Evolutionary conservation across 106 monocot species (phyloP).

Genomic region (Apostasia shenzhenica): DNA sequence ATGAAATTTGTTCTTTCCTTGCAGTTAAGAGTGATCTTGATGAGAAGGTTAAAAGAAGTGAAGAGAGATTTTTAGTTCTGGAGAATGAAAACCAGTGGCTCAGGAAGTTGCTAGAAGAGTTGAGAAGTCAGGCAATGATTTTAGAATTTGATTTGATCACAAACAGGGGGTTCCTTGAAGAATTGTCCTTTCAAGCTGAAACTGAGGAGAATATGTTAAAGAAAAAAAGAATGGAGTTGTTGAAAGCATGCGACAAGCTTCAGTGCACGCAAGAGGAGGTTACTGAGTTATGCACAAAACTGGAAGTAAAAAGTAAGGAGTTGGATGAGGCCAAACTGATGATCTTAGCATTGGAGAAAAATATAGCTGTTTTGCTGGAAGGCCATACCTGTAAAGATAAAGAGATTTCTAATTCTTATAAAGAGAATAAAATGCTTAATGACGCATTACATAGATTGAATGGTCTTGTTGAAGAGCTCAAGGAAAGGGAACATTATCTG

Average conservation of each 20-base stretch:
- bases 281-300: slow-evolving; percentile 12
- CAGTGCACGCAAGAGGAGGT: slow-evolving; percentile 11
- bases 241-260: slow-evolving; percentile 20
- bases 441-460: slow-evolving; percentile 13
- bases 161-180: slow-evolving; percentile 16
- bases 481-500: slow-evolving; percentile 17
- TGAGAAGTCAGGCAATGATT: slow-evolving; percentile 2
- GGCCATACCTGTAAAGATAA: slow-evolving; percentile 18
- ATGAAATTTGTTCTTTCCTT: slow-evolving; percentile 14
- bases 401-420: slow-evolving; percentile 17
- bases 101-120: slow-evolving; percentile 20
- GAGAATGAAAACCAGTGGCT: slow-evolving; percentile 26
- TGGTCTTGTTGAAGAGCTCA: slow-evolving; percentile 22
- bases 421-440: slow-evolving; percentile 19
- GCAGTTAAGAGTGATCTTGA: slow-evolving; percentile 17
- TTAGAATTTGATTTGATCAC: slow-evolving; percentile 19
- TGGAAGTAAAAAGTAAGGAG: slow-evolving; percentile 16
- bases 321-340: slow-evolving; percentile 17
- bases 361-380: slow-evolving; percentile 15
- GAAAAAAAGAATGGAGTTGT: slow-evolving; percentile 21
- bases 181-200: slow-evolving; percentile 10
- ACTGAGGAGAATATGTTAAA: slow-evolving; percentile 11
- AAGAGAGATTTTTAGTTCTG: slow-evolving; percentile 15
- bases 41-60: slow-evolving; percentile 16
- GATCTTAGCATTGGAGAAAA: slow-evolving; percentile 23